Base-by-base conservation (phyloP, 1,139 yeast genomes). In the Geotrichum fermentans region DNA sequence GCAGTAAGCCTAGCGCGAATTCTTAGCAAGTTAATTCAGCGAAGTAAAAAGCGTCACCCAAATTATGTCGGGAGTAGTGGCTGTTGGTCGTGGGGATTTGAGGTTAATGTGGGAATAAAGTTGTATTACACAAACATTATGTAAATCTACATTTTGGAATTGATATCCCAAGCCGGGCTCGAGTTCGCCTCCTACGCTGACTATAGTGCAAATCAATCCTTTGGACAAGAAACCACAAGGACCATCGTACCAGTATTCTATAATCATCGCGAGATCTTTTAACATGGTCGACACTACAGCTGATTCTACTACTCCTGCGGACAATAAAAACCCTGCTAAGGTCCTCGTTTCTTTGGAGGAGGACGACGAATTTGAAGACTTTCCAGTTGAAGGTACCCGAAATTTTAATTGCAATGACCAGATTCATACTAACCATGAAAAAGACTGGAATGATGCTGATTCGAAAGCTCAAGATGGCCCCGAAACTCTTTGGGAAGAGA, bases 311-410 rank as follows among this genome's bases (percentile, higher is more conserved):
- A 7, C 29, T 13, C 24, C 10, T 16, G 21, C 33, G 10, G 24
- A 30, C 24, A 14, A 20, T 4, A 37, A 36, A 24, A 29, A 10
- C 5, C 41, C 42, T 16, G 22, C 48, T 1, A 69, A 69, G 14
- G 68, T 68, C 43, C 67, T 73, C 17, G 77, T 75, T 61, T 77
- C 90, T 1, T 72, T 88, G 51, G 96, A 88, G 63, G 96, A 87
- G 59, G 96, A 89, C 63, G 96, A 89, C 65, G 96, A 88, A 67
- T 89, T 89, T 65, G 97, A 89, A 71, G 97, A 89, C 63, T 89
- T 89, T 68, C 96, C 96, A 3, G 89, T 80, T 48, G 96, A 87
- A 60, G 79, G 83, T 67, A 72, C n/a, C n/a, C n/a, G n/a, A n/a
- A n/a, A n/a, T n/a, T n/a, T n/a, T n/a, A n/a, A n/a, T n/a, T n/a